Evolutionary conservation across 495 filamentous ascomycete species (phyloP), one percentile per base, ranked within the genome.

Genomic region (Tuber aestivum): DNA sequence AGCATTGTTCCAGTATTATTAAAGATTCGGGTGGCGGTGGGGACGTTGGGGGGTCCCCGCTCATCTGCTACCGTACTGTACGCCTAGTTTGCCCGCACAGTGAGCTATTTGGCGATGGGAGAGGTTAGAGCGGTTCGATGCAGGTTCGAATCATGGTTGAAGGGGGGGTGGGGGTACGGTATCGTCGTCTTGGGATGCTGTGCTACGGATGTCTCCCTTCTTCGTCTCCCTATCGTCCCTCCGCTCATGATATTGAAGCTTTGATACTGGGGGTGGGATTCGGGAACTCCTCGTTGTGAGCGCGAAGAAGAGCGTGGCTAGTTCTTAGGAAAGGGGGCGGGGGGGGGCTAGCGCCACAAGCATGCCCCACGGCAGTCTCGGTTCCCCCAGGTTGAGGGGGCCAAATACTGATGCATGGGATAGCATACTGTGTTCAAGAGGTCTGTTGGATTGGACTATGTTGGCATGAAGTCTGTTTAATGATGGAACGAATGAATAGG

Each of bases 81-180:
- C 7, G 45, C 4, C 45, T 48, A 23, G 76, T 32, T 44, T 16
- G 14, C 41, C 12, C 38, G 38, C 7, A 7, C 38, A 40, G 41
- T 16, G n/a, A 68, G 48, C 18, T 75, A 76, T 37, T 73, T 56
- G 12, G 72, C 75, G 72, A 69, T n/a, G 18, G 48, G 71, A 68
- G 50, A 56, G 20, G 35, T 44, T 20, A n/a, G 69, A 69, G 40
- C 74, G 75, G 77, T 75, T 50, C 77, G 77, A 77, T 75, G 70
- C 45, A 71, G 75, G 69, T 79, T 77, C 72, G 75, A 77, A 74
- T 79, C 71, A 71, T 75, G 75, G 74, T 70, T 72, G 75, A 77
- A 77, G 77, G 1, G 42, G 42, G 18, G 42, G n/a, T n/a, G n/a
- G n/a, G 42, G 20, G 50, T 10, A 61, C 0, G 9, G n/a, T 61